Evolutionary conservation across 1,284 basidiomycete species (phyloP), one percentile per base, ranked within the genome.

Genomic region (Ceraceosorus guamensis): DNA sequence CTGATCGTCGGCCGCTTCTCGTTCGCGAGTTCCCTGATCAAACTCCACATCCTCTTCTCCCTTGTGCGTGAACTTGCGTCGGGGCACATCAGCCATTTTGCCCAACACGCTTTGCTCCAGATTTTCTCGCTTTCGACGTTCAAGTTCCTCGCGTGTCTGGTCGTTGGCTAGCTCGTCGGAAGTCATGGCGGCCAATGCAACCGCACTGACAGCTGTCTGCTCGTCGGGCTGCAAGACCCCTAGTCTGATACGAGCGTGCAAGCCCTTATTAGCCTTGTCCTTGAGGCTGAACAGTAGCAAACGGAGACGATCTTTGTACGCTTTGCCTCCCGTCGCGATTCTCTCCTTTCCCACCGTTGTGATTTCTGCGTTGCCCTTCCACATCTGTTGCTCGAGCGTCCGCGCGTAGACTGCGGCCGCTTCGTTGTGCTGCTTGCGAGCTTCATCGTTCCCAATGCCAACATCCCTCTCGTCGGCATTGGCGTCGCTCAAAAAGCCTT

Each of bases 41-140:
- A 57, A 62, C 52, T 76, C 72, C 50, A 76, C 69, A 58, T 75
- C 70, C 34, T 73, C 60, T 61, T 76, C 73, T 53, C 73, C 73
- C 55, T 76, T 76, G 62, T 76, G 73, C n/a, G 72, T 76, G 48
- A 76, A 69, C 60, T 76, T 76, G 51, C 73, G 63, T 46, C 69
- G 48, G 3, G 70, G 69, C 8, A 51, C 63, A 24, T 56, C 56
- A 30, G 71, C 64, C 35, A 54, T 47, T 44, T 71, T 54, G 16
- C 60, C 60, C 24, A 75, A 52, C 24, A 73, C 67, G 44, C 63
- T 63, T 51, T 66, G 66, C 16, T 69, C 61, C 46, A 76, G 53
- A 35, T 65, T 68, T 35, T 75, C 70, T 33, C 63, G 57, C 45
- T 65, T 61, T 11, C 70, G 67, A 55, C 65, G 66, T 56, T 76